Conservation (phyloP, 352 stramenopile genomes). For the Paralagenidium karlingii region DNA sequence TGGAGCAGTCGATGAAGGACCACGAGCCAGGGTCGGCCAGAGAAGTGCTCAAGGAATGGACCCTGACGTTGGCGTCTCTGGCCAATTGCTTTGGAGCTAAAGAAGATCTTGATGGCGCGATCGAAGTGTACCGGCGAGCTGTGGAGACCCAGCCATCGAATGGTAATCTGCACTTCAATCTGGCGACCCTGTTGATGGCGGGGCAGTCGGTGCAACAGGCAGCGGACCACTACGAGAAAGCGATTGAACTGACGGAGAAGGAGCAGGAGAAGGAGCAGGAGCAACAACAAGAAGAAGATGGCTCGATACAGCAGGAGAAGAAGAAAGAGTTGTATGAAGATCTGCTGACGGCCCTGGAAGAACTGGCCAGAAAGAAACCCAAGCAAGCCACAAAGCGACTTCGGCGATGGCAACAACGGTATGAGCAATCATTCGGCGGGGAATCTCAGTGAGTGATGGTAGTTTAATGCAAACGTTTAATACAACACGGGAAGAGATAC, state of each 20-base stretch:
- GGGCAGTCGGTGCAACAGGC: conserved; percentile 10
- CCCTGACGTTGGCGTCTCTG: conserved; percentile 33
- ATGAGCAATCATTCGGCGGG: no score
- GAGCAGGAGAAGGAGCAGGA: conserved; percentile 6
- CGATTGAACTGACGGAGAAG: conserved; percentile 18
- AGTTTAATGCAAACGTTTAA: no score
- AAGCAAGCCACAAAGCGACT: no score
- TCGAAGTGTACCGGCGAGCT: conserved; percentile 31
- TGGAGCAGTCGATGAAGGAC: conserved; percentile 8
- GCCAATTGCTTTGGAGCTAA: conserved; percentile 37
- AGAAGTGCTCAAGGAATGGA: conserved; percentile 22
- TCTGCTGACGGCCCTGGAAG: conserved; percentile 1
- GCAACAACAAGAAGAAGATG: no score
- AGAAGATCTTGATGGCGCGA: conserved; percentile 31
- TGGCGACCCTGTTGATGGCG: conserved; percentile 54
- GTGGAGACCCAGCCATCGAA: conserved; percentile 16
- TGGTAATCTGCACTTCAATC: conserved; percentile 54
- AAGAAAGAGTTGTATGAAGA: conserved; percentile 9
- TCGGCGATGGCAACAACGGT: no score
- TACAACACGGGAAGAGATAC: no score
- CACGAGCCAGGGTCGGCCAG: neutral
- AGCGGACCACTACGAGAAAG: conserved; percentile 32
- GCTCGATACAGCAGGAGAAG: conserved; percentile 8
- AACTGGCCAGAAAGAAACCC: neutral
- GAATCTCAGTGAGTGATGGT: no score